Evolutionary conservation across 2,329 filamentous ascomycete genomes (phyloP).

Genomic region (Diaporthe caulivora): DNA sequence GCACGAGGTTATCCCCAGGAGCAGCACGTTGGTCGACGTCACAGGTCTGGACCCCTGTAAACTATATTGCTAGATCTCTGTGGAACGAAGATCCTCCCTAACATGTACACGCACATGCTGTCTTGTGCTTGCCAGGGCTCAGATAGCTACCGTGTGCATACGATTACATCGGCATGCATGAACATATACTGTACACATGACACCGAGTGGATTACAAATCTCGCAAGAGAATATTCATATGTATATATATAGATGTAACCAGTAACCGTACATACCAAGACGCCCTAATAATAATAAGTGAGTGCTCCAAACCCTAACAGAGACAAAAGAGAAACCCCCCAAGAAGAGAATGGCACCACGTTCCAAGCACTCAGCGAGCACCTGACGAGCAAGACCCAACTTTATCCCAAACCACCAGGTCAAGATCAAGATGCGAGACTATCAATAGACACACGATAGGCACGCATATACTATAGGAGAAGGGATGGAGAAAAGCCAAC

Average conservation of each 20-base stretch:
- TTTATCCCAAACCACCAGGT: constrained; percentile 13
- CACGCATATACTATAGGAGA: not conserved
- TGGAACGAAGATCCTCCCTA: too few species aligned
- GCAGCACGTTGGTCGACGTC: not conserved
- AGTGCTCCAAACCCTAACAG: not conserved
- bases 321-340: not conserved
- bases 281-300: not conserved
- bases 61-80: not conserved
- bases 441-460: not conserved
- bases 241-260: not conserved
- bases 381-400: constrained; percentile 18
- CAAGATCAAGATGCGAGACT: not conserved
- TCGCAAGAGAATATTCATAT: not conserved
- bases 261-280: not conserved
- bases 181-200: not conserved
- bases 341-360: not conserved
- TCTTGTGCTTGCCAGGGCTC: too few species aligned
- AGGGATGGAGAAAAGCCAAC: not conserved
- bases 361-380: not conserved
- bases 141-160: too few species aligned
- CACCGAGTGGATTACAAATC: too few species aligned
- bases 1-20: not conserved
- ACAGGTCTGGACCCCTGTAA: not conserved
- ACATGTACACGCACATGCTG: not conserved
- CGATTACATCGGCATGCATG: not conserved